Evolutionary conservation across 78 protist species (phyloP).

Genomic region (Dictyostelium citrinum): DNA sequence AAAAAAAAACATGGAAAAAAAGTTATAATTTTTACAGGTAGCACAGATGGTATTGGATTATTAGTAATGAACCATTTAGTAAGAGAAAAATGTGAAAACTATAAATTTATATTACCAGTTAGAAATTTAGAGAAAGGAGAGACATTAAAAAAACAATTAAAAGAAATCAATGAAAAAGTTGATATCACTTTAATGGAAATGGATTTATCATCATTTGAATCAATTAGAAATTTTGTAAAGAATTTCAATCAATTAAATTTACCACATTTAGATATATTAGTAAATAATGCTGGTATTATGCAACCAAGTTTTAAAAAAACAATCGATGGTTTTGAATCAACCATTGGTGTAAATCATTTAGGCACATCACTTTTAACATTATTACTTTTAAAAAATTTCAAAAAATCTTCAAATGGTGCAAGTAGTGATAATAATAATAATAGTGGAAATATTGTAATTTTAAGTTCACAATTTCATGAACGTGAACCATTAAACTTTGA

Average conservation of each 20-base stretch:
- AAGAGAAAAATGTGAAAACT: not conserved
- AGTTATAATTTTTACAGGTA: not conserved
- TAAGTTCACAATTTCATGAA: not conserved
- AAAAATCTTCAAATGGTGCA: not conserved
- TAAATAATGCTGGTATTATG: constrained; percentile 63
- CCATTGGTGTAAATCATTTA: constrained; percentile 38
- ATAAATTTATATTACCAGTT: constrained; percentile 1
- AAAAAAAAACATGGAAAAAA: not conserved
- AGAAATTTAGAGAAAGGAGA: not conserved
- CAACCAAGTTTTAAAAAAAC: not conserved
- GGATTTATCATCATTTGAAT: constrained; percentile 44
- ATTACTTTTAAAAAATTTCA: not conserved
- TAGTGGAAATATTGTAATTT: not conserved
- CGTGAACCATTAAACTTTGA: constrained; percentile 12
- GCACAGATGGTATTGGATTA: constrained; percentile 31
- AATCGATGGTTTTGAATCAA: constrained; percentile 1
- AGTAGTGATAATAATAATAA: not conserved
- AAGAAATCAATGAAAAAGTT: not conserved
- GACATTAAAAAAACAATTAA: not conserved
- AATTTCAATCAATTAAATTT: not conserved
- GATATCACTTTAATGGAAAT: not conserved
- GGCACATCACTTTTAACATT: constrained; percentile 35
- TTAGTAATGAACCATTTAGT: constrained; percentile 9
- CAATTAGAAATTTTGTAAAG: constrained; percentile 35
- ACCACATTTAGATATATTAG: constrained; percentile 6